A percentile compares a stretch with the other conserved stretches of the same genome.
Evolutionary conservation across 2,329 filamentous ascomycete genomes (phyloP).

Genomic region (Neopestalotiopsis sp.): DNA sequence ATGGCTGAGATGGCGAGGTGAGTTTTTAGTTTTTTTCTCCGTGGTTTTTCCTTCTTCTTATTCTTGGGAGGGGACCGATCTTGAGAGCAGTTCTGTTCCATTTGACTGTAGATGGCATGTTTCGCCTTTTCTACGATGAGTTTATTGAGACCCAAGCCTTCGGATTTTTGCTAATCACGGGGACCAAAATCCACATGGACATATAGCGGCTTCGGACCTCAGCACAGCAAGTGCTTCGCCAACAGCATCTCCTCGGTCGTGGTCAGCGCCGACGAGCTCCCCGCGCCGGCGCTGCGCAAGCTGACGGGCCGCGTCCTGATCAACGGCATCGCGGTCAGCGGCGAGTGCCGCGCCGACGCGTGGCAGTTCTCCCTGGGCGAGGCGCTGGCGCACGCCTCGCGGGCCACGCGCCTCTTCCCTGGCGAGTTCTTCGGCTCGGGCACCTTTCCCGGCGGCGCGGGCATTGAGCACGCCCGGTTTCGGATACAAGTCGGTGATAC

Average conservation of each 20-base stretch:
- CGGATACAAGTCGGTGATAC: conserved; percentile 29
- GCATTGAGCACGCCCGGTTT: conserved; percentile 31
- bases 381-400: conserved; percentile 31
- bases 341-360: conserved; percentile 25
- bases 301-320: conserved; percentile 30
- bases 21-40: not conserved
- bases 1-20: conserved; percentile 31
- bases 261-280: conserved; percentile 30
- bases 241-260: conserved; percentile 33
- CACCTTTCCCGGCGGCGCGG: conserved; percentile 31
- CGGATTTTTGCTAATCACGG: too few relatives aligned
- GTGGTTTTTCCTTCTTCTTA: not conserved
- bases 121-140: too few relatives aligned
- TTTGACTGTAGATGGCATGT: too few relatives aligned
- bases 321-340: conserved; percentile 27
- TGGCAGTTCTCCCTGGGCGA: conserved; percentile 33
- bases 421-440: conserved; percentile 35
- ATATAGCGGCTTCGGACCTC: conserved; percentile 32
- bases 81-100: too few relatives aligned
- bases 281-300: conserved; percentile 22
- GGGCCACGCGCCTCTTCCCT: conserved; percentile 30
- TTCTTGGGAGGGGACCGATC: too few relatives aligned
- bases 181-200: not conserved
- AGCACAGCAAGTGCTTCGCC: conserved; percentile 34
- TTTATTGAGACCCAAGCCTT: not conserved